These are phyloP conservation scores for Zygosaccharomyces sapae DNA, from an alignment of 1,139 yeast genomes.

Conservation along the genomic window DNA sequence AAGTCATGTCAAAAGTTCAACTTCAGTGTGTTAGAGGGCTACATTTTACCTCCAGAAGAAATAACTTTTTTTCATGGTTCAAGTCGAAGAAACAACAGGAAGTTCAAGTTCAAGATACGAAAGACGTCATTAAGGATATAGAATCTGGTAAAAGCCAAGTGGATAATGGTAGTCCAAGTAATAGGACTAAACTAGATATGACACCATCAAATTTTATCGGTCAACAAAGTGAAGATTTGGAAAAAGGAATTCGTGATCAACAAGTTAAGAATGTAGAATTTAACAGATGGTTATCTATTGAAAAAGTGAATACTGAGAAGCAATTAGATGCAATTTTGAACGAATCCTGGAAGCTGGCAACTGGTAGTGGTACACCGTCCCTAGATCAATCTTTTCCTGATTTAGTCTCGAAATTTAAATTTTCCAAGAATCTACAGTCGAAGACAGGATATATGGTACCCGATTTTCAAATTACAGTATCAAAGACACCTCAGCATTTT, in stretches of 20 bases:
- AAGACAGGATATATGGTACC: slow-evolving; percentile 61
- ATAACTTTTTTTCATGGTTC: slow-evolving; percentile 41
- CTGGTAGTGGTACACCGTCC: slow-evolving; percentile 12
- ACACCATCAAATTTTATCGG: slow-evolving; percentile 33
- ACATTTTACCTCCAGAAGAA: slow-evolving; percentile 26
- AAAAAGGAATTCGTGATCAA: slow-evolving; percentile 15
- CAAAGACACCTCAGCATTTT: slow-evolving; percentile 47
- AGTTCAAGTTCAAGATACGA: slow-evolving; percentile 18
- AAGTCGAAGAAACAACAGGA: slow-evolving; percentile 25
- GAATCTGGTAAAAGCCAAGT: slow-evolving; percentile 22
- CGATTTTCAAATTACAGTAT: slow-evolving; percentile 54
- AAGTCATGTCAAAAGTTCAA: slow-evolving; percentile 1
- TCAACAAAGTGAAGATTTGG: slow-evolving; percentile 15
- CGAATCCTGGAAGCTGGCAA: slow-evolving; percentile 25
- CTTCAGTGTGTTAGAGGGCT: slow-evolving; percentile 13
- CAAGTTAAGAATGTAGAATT: slow-evolving; percentile 21
- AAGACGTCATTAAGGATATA: slow-evolving; percentile 24
- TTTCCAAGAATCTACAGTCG: slow-evolving; percentile 55
- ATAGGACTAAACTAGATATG: slow-evolving; percentile 20
- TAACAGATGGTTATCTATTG: slow-evolving; percentile 38
- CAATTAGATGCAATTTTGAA: slow-evolving; percentile 32
- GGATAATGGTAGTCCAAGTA: background rate
- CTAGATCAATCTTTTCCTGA: slow-evolving; percentile 38
- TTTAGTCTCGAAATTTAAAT: slow-evolving; percentile 53
- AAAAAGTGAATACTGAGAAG: slow-evolving; percentile 26